Percentiles rank a stretch among this genome's conserved stretches.
Evolutionary conservation across 306 rosid species (phyloP).

Genomic region (Cucumis cinereus): DNA sequence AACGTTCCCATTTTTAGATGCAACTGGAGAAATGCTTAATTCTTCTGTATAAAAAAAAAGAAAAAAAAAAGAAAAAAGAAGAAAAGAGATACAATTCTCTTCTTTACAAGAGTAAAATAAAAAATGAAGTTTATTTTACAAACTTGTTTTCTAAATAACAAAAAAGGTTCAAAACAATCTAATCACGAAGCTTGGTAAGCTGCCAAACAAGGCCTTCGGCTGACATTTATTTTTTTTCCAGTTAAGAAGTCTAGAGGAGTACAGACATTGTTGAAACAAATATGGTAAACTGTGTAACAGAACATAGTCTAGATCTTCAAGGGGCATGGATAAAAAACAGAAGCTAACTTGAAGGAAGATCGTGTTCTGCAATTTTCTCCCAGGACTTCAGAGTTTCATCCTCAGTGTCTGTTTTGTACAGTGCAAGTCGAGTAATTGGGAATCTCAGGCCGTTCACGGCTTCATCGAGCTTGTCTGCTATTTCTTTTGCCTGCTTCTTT

Average conservation of each 20-base stretch:
- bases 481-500: conserved; percentile 53
- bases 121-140: neutral
- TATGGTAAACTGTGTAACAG: neutral
- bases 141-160: neutral
- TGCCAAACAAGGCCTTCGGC: neutral
- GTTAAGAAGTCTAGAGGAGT: neutral
- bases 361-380: conserved; percentile 69
- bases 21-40: too few relatives aligned
- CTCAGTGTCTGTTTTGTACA: conserved; percentile 63
- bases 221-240: neutral
- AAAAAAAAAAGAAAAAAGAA: too few relatives aligned
- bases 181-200: neutral
- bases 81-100: neutral
- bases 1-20: neutral
- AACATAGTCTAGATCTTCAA: neutral
- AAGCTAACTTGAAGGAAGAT: conserved; percentile 32
- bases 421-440: conserved; percentile 46
- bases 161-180: neutral
- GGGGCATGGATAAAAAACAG: neutral
- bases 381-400: conserved; percentile 69
- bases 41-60: too few relatives aligned
- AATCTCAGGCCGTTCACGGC: conserved; percentile 41
- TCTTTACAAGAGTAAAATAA: neutral
- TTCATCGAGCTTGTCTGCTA: conserved; percentile 36
- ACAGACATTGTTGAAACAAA: neutral